Evolutionary conservation across 2,329 filamentous ascomycete species (phyloP).

Genomic region (Stachybotrys chartarum): DNA sequence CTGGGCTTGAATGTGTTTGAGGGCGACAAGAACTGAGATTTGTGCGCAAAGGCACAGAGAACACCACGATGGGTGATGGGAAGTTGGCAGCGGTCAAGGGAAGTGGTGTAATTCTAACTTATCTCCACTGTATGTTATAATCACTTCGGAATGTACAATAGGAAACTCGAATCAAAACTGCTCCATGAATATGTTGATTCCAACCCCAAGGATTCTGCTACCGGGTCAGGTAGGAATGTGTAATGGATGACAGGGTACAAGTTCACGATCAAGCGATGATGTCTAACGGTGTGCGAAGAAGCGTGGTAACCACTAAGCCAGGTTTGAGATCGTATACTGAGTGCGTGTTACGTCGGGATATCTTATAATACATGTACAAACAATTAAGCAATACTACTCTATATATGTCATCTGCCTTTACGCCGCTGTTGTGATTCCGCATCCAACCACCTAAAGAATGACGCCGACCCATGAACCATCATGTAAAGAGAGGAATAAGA

Average conservation of each 20-base stretch:
- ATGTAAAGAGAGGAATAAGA: not conserved
- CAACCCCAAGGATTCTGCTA: no score
- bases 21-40: slow-evolving; percentile 33
- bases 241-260: no score
- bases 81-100: not conserved
- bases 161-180: not conserved
- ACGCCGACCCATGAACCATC: no score
- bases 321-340: no score
- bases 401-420: not conserved
- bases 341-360: not conserved
- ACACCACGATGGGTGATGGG: not conserved
- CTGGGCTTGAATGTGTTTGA: slow-evolving; percentile 83
- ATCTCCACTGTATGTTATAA: slow-evolving; percentile 40
- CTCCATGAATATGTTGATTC: no score
- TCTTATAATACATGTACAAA: not conserved
- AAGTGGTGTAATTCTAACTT: slow-evolving; percentile 11
- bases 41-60: slow-evolving; percentile 15
- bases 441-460: no score
- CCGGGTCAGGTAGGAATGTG: no score
- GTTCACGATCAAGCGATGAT: no score
- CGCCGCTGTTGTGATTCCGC: no score
- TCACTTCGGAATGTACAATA: not conserved
- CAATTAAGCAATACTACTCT: not conserved
- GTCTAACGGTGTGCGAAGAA: no score
- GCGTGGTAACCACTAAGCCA: no score